These are phyloP conservation scores for Penicillium crustosum DNA, from an alignment of 2,329 filamentous ascomycete genomes.

Conservation along the genomic window DNA sequence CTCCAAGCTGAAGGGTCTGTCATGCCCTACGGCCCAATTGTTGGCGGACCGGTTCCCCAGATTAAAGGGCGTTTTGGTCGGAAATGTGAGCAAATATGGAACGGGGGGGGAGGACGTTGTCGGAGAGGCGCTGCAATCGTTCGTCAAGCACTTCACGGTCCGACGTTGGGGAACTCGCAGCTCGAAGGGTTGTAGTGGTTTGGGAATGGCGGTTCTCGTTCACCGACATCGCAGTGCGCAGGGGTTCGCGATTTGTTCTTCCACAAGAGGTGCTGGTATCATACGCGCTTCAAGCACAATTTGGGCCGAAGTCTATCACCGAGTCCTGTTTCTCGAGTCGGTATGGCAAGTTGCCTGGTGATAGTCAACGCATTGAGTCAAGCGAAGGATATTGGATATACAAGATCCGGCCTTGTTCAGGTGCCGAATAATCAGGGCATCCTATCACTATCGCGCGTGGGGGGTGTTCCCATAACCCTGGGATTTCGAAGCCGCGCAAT, in stretches of 20 bases:
- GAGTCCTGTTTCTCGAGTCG: not conserved
- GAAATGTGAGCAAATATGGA: constrained; percentile 49
- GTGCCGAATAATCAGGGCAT: constrained; percentile 19
- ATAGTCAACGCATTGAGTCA: constrained; percentile 24
- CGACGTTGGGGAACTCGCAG: constrained; percentile 20
- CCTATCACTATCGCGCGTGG: constrained; percentile 12
- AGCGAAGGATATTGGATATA: constrained; percentile 9
- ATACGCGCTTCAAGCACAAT: constrained; percentile 6
- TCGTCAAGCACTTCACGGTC: constrained; percentile 35
- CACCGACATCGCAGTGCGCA: constrained; percentile 43
- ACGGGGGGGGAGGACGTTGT: constrained; percentile 45
- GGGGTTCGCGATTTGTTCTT: constrained; percentile 16
- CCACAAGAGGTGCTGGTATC: constrained; percentile 13
- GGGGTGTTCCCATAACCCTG: constrained; percentile 11
- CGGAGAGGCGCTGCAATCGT: constrained; percentile 42
- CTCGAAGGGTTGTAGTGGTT: constrained; percentile 28
- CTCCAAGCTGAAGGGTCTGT: constrained; percentile 54
- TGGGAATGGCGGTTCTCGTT: constrained; percentile 33
- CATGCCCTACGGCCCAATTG: constrained; percentile 49
- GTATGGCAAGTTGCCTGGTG: not conserved
- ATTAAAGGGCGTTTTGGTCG: constrained; percentile 48
- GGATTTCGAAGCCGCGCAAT: constrained; percentile 5
- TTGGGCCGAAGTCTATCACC: constrained; percentile 1
- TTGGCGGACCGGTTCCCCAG: constrained; percentile 44
- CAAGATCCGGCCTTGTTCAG: constrained; percentile 17